Base-by-base conservation (phyloP, 78 protist genomes). In the Dictyostelium capitatum region DNA sequence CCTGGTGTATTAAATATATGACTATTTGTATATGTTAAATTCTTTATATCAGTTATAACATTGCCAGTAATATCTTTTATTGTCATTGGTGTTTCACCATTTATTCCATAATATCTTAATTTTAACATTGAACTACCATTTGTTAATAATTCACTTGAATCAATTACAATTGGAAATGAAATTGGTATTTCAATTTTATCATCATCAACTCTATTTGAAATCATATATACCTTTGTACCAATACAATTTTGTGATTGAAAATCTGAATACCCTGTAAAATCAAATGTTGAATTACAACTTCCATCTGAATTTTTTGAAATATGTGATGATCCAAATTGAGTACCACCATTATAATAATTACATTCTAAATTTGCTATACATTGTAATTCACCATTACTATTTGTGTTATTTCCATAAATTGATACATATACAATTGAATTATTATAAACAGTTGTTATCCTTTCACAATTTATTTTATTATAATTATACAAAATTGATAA, bases 231-330 rank as follows among this genome's bases (percentile, higher is more conserved):
- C 6, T 12, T 19, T 67, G 75, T 67, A 15, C 75, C 75, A 6
- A 30, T 67, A 67, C 75, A 67, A 14, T 32, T 37, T 67, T 67
- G 75, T 32, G 17, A 30, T 67, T 67, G 75, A 67, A 67, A 67
- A 67, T 67, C 75, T 2, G 75, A 30, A 15, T 67, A 67, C 6
- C 75, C 75, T 67, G 75, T 67, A 19, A 67, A 67, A 67, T 67
- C 75, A 32, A 67, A 67, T 15, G 75, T 67, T 67, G 75, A 67
- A 67, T 67, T 67, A 67, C 75, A 67, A 32, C 48, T 32, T 11
- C 23, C 23, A 67, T 32, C 75, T 37, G 15, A 9, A 67, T 67
- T 67, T 23, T 67, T 67, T 25, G 17, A 4, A 3, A 67, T 67
- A 32, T 37, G 75, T 30, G 28, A 30, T 25, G 48, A 25, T 67